A percentile compares a stretch with the other conserved stretches of the same genome.
phyloP scores from a whole-genome alignment of 768 basidiomycete genomes.

The Artomyces pyxidatus region DNA sequence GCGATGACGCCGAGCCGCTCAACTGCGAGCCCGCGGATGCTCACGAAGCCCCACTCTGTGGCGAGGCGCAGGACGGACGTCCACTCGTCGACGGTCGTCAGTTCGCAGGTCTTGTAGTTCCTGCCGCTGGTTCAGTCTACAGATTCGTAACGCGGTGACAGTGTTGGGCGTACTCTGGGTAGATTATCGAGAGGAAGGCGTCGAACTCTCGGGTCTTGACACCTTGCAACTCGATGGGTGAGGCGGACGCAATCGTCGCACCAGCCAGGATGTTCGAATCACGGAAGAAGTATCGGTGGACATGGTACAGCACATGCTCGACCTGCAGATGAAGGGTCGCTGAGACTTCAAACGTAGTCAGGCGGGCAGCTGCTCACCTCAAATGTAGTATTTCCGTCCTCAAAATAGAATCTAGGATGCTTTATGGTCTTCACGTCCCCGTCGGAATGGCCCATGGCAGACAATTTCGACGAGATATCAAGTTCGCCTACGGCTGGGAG shows the following conservation, averaged over 20 bases:
- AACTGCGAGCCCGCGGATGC: slow-evolving; percentile 17
- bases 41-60: slow-evolving; percentile 23
- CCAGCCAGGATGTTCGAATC: slow-evolving; percentile 15
- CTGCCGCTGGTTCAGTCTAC: slow-evolving; percentile 7
- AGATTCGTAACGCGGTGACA: neutral
- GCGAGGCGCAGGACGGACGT: slow-evolving; percentile 21
- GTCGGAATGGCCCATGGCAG: too few species aligned
- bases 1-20: neutral
- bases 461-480: neutral
- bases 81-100: slow-evolving; percentile 20
- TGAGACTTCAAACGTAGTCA: neutral
- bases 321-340: slow-evolving; percentile 3
- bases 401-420: neutral
- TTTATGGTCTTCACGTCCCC: neutral
- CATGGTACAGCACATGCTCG: slow-evolving; percentile 7
- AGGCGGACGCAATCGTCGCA: neutral
- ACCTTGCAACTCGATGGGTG: neutral
- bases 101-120: slow-evolving; percentile 6
- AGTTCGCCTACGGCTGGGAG: neutral
- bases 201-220: neutral
- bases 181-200: neutral
- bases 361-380: neutral
- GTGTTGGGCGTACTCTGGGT: neutral
- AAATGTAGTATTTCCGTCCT: neutral
- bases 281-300: slow-evolving; percentile 24